A percentile compares a stretch with the other conserved stretches of the same genome.
phyloP scores from a whole-genome alignment of 805 yeast genomes.

The Kurtzmaniella cleridarum region DNA sequence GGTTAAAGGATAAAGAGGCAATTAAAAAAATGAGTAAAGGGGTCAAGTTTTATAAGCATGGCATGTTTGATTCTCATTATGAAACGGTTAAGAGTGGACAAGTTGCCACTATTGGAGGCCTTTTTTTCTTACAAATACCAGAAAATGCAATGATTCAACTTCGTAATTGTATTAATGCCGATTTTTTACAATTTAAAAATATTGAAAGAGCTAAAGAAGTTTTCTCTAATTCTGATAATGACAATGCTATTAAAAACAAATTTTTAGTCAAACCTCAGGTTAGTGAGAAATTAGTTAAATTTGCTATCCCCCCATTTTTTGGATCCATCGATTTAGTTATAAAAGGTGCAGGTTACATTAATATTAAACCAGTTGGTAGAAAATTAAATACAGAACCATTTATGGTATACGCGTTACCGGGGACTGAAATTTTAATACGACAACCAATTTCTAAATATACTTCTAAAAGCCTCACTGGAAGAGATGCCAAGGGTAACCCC shows the following conservation, averaged over 20 bases:
- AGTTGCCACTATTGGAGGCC: constrained; percentile 54
- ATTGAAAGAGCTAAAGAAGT: constrained; percentile 24
- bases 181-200: constrained; percentile 26
- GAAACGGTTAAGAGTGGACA: constrained; percentile 39
- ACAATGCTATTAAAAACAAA: constrained; percentile 9
- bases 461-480: constrained; percentile 30
- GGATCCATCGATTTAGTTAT: constrained; percentile 65
- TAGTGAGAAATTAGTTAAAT: constrained; percentile 27
- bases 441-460: constrained; percentile 44
- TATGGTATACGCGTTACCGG: constrained; percentile 48
- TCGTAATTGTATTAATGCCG: constrained; percentile 39
- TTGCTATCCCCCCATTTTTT: constrained; percentile 62
- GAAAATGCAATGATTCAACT: constrained; percentile 42
- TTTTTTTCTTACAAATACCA: constrained; percentile 56
- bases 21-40: constrained; percentile 27
- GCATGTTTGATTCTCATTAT: constrained; percentile 26
- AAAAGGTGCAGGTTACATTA: constrained; percentile 58
- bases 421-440: constrained; percentile 48
- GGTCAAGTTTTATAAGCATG: constrained; percentile 20
- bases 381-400: constrained; percentile 20
- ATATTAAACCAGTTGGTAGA: constrained; percentile 54
- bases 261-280: constrained; percentile 18
- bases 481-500: constrained; percentile 19
- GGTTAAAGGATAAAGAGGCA: constrained; percentile 13
- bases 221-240: constrained; percentile 6